Evolutionary conservation across 1,284 basidiomycete species (phyloP).

Genomic region (Neonothopanus nambi): DNA sequence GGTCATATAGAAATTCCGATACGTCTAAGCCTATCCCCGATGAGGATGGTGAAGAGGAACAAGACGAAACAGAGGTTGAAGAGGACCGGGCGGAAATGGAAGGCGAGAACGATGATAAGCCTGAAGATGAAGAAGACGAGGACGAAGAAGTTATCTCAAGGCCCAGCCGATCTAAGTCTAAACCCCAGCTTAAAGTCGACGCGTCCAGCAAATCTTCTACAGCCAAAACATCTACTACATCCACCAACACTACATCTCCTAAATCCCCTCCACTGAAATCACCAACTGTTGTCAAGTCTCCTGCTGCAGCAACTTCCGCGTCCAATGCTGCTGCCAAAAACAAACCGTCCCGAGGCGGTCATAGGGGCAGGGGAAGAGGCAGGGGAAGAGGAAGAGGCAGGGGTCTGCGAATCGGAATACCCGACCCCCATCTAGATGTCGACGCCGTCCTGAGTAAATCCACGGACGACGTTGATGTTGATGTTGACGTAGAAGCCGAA

Average conservation of each 20-base stretch:
- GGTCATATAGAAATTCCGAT: not conserved
- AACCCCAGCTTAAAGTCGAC: conserved; percentile 5
- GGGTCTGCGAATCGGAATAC: not conserved
- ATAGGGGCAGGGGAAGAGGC: conserved; percentile 11
- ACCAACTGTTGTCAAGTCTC: not conserved
- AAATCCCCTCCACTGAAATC: not conserved
- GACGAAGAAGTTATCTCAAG: not conserved
- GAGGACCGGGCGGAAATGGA: not conserved
- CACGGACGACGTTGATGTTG: not conserved
- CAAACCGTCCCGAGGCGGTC: not conserved
- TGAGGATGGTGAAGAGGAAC: conserved; percentile 10
- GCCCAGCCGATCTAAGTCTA: not conserved
- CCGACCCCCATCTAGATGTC: conserved; percentile 2
- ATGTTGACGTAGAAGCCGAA: not conserved
- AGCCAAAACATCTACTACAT: not conserved
- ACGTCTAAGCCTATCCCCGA: not conserved
- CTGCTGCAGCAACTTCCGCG: not conserved
- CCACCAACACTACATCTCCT: not conserved
- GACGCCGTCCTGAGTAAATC: not conserved
- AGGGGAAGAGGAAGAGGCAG: conserved; percentile 9
- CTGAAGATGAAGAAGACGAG: conserved; percentile 2
- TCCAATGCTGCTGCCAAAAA: conserved; percentile 6
- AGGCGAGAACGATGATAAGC: no score
- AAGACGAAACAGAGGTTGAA: conserved; percentile 9
- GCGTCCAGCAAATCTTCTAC: conserved; percentile 2